Conservation (phyloP, 2,329 filamentous ascomycete genomes). For the Alternaria hordeiaustralica region DNA sequence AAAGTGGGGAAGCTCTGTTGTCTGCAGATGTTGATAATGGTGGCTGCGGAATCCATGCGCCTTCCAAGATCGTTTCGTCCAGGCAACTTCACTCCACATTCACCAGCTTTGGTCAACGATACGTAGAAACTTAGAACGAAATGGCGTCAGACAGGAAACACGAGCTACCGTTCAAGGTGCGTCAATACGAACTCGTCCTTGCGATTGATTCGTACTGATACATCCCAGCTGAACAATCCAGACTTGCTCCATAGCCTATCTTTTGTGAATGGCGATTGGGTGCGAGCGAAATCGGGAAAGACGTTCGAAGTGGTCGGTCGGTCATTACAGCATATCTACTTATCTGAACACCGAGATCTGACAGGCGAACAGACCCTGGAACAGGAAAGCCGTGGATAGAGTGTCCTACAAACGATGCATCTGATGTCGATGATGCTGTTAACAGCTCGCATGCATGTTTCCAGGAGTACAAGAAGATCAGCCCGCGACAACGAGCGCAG, state of each 20-base stretch:
- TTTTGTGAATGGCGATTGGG: slow-evolving; percentile 62
- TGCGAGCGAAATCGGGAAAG: slow-evolving; percentile 63
- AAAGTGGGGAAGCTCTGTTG: slow-evolving; percentile 28
- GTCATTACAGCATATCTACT: slow-evolving; percentile 2
- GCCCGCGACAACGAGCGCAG: slow-evolving; percentile 66
- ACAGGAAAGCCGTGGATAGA: slow-evolving; percentile 58
- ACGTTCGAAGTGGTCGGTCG: slow-evolving; percentile 63
- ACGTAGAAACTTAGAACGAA: neutral
- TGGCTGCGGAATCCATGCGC: neutral
- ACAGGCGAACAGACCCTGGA: slow-evolving; percentile 54
- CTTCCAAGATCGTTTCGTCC: neutral
- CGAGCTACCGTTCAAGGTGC: slow-evolving; percentile 55
- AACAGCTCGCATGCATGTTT: slow-evolving; percentile 67
- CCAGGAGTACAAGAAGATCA: slow-evolving; percentile 64
- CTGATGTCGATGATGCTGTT: slow-evolving; percentile 68
- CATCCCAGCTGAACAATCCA: slow-evolving; percentile 58
- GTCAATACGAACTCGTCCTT: neutral
- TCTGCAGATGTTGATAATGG: neutral
- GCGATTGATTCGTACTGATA: slow-evolving; percentile 5
- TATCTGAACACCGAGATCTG: neutral
- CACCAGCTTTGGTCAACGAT: neutral
- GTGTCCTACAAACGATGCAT: slow-evolving; percentile 56
- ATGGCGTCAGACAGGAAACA: slow-evolving; percentile 39
- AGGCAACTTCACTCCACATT: neutral
- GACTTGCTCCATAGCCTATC: slow-evolving; percentile 62